Evolutionary conservation across 23 red algal species (phyloP), one percentile per base, ranked within the genome.

Genomic region (Cyanidiococcus yangmingshanensis): DNA sequence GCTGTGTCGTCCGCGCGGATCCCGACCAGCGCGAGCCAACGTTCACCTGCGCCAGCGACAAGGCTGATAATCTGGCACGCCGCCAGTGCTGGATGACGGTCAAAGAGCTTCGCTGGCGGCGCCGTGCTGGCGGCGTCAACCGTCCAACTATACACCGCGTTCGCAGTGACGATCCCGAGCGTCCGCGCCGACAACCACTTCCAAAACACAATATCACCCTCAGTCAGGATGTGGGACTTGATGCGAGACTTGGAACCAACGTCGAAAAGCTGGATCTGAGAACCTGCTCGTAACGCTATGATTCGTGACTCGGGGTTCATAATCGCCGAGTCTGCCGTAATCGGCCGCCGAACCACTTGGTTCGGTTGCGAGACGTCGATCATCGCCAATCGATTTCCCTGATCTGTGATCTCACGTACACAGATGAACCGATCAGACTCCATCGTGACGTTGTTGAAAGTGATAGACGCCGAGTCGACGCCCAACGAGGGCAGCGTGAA

Each of bases 61-160:
- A 90, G 89, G 75, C 89, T 98, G 57, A 98, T 98, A 79, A 98
- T 86, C 75, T 98, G 94, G 33, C 84, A 77, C 27, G 77, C 78
- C 25, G 84, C 76, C 63, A 98, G 59, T 41, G 88, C 86, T 1
- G 68, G 57, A 57, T 98, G 94, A 0, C 94, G 84, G 59, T 89
- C 88, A 83, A 92, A 98, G 76, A 98, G 86, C 58, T 89, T 91
- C 36, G 86, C 85, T 25, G 94, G 94, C 38, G 59, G 58, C 39
- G 85, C 85, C 39, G 85, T 88, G 0, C 87, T 81, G 41, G 63
- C 50, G 29, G 90, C 88, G 39, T 79, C 81, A 38, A 82, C 68
- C 1, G 76, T 57, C 94, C 94, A 98, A 51, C 89, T 88, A 74
- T 87, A 98, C 36, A 98, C 86, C 33, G 87, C 77, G 3, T 88